A percentile compares a stretch with the other conserved stretches of the same genome.
phyloP scores from a whole-genome alignment of 2,329 filamentous ascomycete genomes.

The Clonostachys rhizophaga region DNA sequence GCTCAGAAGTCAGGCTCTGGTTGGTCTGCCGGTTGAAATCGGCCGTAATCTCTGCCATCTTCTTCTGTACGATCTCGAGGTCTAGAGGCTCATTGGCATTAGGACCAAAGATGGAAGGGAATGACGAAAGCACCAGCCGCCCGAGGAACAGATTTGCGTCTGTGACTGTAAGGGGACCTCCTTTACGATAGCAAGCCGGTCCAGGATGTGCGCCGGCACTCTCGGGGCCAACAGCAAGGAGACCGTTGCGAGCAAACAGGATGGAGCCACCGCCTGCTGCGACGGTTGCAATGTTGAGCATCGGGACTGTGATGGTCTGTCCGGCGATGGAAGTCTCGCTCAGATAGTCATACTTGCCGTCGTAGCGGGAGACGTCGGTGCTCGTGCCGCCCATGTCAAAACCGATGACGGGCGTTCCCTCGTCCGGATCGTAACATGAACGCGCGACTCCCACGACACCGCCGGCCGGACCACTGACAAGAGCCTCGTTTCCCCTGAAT shows the following conservation, averaged over 20 bases:
- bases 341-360: conserved; percentile 66
- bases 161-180: conserved; percentile 64
- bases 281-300: conserved; percentile 71
- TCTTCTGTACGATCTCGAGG: conserved; percentile 21
- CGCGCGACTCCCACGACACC: conserved; percentile 68
- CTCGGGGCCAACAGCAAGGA: conserved; percentile 64
- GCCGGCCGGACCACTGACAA: conserved; percentile 67
- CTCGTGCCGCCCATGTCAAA: conserved; percentile 56
- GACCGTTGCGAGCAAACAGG: conserved; percentile 62
- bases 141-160: conserved; percentile 68
- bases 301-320: conserved; percentile 65
- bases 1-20: conserved; percentile 20
- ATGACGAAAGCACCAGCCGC: conserved; percentile 50
- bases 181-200: conserved; percentile 66
- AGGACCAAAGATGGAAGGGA: conserved; percentile 67
- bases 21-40: conserved; percentile 29
- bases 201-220: conserved; percentile 68
- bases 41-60: conserved; percentile 30
- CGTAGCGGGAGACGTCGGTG: conserved; percentile 66
- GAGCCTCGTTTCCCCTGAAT: conserved; percentile 61
- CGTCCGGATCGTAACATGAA: conserved; percentile 61
- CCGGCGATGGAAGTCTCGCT: conserved; percentile 67
- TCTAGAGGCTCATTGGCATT: conserved; percentile 53
- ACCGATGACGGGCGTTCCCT: conserved; percentile 45
- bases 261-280: conserved; percentile 40